Base-by-base conservation (phyloP, 768 basidiomycete species). In the Tylopilus sp. region DNA sequence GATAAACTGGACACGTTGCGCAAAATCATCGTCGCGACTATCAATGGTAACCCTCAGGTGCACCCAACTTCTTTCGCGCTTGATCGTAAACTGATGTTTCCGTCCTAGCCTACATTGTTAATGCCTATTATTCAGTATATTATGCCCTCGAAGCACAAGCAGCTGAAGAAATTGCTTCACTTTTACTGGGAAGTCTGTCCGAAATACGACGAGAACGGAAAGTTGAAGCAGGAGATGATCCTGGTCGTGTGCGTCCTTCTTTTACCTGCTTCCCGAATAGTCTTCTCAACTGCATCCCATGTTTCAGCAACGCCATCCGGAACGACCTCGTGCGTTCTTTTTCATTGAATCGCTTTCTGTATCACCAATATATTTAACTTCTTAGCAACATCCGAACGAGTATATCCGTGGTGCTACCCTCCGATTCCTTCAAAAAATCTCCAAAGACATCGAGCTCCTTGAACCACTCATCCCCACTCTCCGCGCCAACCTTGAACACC, bases 161-260 rank as follows among this genome's bases (percentile, higher is more conserved):
- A 86, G 53, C 82, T 98, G 66, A 98, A 99, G 84, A 99, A 98
- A 75, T 73, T 97, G 57, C 75, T 98, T 33, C 92, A 93, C 70
- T 93, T 92, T 67, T 94, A 95, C 69, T 94, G 91, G 91, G 91
- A 98, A 73, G 88, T 98, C 20, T 98, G 95, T 72, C 95, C 95
- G 9, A 98, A 98, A 70, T 86, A 95, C 56, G 95, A 98, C 62
- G 95, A 98, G 63, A 86, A 82, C 57, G 95, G 95, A 44, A 98
- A 98, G 73, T 73, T 98, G 59, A 98, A 95, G 79, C 97, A 98
- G 73, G 95, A 99, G 75, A 98, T 98, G 95, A 98, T 98, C 66
- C 81, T 98, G 47, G 95, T 98, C 28, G 94, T 95, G 92, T 95
- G 69, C 68, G 91, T 45, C 33, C 31, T 31, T 28, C 28, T 23